Base-by-base conservation (phyloP, 768 basidiomycete genomes). In the Mycena vulgaris region DNA sequence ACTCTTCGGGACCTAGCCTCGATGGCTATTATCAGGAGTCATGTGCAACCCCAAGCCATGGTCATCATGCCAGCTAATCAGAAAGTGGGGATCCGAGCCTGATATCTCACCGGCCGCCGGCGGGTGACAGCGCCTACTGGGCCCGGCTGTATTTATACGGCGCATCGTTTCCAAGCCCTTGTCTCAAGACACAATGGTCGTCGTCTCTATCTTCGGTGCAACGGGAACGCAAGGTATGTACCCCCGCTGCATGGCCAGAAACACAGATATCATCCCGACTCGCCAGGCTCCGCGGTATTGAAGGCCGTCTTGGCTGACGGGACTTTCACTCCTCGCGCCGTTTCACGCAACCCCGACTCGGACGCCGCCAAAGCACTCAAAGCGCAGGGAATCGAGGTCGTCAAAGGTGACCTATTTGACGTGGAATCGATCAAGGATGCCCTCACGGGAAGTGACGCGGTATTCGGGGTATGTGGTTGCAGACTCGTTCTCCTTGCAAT, bases 241-340 rank as follows among this genome's bases (percentile, higher is more conserved):
- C 10, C 25, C 39, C 14, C 13, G 11, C 17, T 33, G 13, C 33
- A 13, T 42, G 28, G 11, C 17, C 16, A 16, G 7, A 28, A 51
- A 27, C n/a, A 23, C n/a, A 23, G 45, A 47, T 17, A 7, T 8
- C 45, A 23, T 47, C 23, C 17, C 49, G 7, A 3, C 2, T 51
- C 45, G 7, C 23, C 3, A 66, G 65, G 65, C 19, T 49, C 52
- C 35, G 23, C 74, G 27, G 72, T 75, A 9, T 51, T 74, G 9
- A 40, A 68, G 2, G 65, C 72, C 9, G 51, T 74, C 14, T 69
- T 75, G 8, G 51, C 56, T 1, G 69, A 73, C 33, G 72, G 72
- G 39, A 73, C 69, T 23, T 75, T 62, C 58, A 74, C 63, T 17
- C 72, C 72, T n/a, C 74, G 74, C 39, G 74, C 70, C 9, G 61